A percentile compares a stretch with the other conserved stretches of the same genome.
Evolutionary conservation across 208 protist genomes (phyloP).

Genomic region (Wallacemonas sp.): DNA sequence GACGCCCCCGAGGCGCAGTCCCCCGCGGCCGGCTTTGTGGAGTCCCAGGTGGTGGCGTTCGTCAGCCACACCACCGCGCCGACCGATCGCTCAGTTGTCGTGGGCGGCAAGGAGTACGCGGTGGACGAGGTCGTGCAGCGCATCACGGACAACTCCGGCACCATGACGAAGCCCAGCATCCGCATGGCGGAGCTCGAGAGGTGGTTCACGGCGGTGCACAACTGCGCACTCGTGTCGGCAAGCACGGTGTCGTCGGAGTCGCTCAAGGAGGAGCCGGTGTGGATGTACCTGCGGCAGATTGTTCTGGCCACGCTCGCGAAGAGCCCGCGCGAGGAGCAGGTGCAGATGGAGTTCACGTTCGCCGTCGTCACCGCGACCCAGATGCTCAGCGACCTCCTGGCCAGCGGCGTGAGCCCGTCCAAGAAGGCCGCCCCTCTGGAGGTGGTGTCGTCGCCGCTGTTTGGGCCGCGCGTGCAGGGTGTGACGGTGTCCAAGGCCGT

Average conservation of each 20-base stretch:
- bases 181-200: constrained; percentile 32
- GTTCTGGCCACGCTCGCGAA: constrained; percentile 31
- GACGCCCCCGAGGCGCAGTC: background rate
- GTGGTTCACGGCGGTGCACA: constrained; percentile 36
- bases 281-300: constrained; percentile 37
- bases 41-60: constrained; percentile 40
- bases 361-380: constrained; percentile 25
- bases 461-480: constrained; percentile 26
- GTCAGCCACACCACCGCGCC: constrained; percentile 24
- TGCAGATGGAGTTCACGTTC: constrained; percentile 41
- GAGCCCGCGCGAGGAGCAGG: constrained; percentile 26
- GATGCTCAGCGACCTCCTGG: constrained; percentile 35
- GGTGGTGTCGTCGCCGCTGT: constrained; percentile 40
- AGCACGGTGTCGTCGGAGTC: constrained; percentile 22
- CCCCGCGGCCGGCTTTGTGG: constrained; percentile 25
- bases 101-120: constrained; percentile 39
- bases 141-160: constrained; percentile 13
- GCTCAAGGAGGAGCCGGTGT: constrained; percentile 36
- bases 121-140: constrained; percentile 53
- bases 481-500: constrained; percentile 3
- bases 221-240: constrained; percentile 40
- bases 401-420: background rate
- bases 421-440: constrained; percentile 23
- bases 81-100: constrained; percentile 23
- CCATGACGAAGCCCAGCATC: constrained; percentile 18